phyloP scores from a whole-genome alignment of 108 stramenopile species.

The Skeletonema costatum region DNA sequence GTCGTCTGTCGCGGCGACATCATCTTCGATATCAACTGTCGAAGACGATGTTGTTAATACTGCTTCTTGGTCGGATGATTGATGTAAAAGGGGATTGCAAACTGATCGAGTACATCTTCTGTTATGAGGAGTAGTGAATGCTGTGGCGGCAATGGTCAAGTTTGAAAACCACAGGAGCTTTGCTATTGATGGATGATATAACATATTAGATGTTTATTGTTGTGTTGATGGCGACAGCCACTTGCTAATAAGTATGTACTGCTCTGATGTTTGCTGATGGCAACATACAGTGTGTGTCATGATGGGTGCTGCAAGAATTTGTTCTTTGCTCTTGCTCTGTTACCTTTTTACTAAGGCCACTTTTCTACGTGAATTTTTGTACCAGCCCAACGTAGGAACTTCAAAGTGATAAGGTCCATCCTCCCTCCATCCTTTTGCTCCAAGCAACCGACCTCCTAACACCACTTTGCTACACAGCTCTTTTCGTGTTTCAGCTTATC shows the following conservation, averaged over 20 bases:
- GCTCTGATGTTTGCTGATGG: too few species aligned
- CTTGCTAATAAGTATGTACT: too few species aligned
- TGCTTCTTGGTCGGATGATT: not conserved
- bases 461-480: slow-evolving; percentile 5
- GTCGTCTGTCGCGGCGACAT: not conserved
- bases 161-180: not conserved
- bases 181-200: not conserved
- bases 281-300: too few species aligned
- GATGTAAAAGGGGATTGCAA: not conserved
- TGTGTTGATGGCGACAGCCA: not conserved
- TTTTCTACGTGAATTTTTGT: not conserved
- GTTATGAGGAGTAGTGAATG: not conserved
- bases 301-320: not conserved
- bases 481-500: slow-evolving; percentile 46
- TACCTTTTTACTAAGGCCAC: not conserved
- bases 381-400: not conserved
- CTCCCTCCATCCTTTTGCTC: not conserved
- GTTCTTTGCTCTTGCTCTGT: not conserved
- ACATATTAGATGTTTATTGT: not conserved
- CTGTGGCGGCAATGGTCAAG: not conserved
- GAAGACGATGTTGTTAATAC: not conserved
- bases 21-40: not conserved
- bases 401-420: not conserved
- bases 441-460: not conserved
- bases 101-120: slow-evolving; percentile 1